A percentile compares a stretch with the other conserved stretches of the same genome.
Evolutionary conservation across 2,329 filamentous ascomycete genomes (phyloP).

Genomic region (Dactylellina parvicollis): DNA sequence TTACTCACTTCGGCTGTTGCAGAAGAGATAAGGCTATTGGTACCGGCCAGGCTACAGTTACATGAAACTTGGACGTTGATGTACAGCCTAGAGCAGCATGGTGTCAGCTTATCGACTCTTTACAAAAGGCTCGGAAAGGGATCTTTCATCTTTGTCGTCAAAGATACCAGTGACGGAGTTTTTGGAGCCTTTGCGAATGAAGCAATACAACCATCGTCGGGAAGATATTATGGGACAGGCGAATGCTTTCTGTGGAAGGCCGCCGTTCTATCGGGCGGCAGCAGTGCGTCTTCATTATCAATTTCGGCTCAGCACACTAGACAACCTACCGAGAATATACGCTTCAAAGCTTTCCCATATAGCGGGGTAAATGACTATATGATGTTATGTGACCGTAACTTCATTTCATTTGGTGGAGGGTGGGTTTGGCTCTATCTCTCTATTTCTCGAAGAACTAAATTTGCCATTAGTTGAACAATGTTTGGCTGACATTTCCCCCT

Average conservation of each 20-base stretch:
- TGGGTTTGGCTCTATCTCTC: slow-evolving; percentile 60
- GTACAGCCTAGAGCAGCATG: slow-evolving; percentile 92
- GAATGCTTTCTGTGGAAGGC: slow-evolving; percentile 94
- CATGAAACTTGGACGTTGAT: slow-evolving; percentile 85
- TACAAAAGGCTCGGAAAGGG: slow-evolving; percentile 79
- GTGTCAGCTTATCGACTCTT: slow-evolving; percentile 83
- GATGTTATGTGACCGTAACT: slow-evolving; percentile 88
- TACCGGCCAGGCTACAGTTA: slow-evolving; percentile 86
- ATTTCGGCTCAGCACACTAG: slow-evolving; percentile 16
- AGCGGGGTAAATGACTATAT: slow-evolving; percentile 96
- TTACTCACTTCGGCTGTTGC: slow-evolving; percentile 79
- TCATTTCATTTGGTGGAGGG: slow-evolving; percentile 84
- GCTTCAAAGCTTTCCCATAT: slow-evolving; percentile 97
- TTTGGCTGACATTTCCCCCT: slow-evolving; percentile 2
- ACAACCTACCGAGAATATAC: slow-evolving; percentile 65
- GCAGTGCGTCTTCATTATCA: slow-evolving; percentile 56
- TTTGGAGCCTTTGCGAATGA: slow-evolving; percentile 97
- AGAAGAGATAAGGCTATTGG: slow-evolving; percentile 89
- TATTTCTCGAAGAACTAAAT: neutral
- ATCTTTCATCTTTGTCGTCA: slow-evolving; percentile 88
- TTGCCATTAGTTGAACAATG: neutral
- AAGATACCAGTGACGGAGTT: slow-evolving; percentile 72
- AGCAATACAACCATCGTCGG: slow-evolving; percentile 75
- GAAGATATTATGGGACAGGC: slow-evolving; percentile 93
- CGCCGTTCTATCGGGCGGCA: slow-evolving; percentile 68